phyloP scores from a whole-genome alignment of 2,329 filamentous ascomycete genomes.

The Leptographium lundbergii region DNA sequence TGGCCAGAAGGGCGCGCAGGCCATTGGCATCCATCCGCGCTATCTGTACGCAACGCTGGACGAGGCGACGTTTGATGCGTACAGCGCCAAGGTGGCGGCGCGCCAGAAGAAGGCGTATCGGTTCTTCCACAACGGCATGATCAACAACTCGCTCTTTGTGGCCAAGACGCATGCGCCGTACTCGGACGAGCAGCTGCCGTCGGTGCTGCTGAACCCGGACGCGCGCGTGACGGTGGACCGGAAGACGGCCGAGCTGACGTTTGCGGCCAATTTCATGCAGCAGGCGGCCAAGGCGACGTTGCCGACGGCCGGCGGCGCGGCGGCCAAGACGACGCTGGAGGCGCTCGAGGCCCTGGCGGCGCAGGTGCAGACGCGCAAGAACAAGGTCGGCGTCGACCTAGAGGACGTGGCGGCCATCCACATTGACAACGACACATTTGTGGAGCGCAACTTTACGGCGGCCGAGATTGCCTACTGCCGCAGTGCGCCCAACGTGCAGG shows the following conservation, averaged over 20 bases:
- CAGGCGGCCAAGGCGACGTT: conserved; percentile 40
- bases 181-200: conserved; percentile 71
- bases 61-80: conserved; percentile 65
- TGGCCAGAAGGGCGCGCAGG: conserved; percentile 96
- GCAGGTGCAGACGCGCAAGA: conserved; percentile 48
- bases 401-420: conserved; percentile 82
- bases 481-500: conserved; percentile 52
- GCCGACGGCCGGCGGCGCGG: conserved; percentile 12
- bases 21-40: conserved; percentile 90
- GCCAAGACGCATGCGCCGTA: conserved; percentile 90
- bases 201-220: conserved; percentile 87
- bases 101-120: conserved; percentile 98
- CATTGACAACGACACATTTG: conserved; percentile 84
- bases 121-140: conserved; percentile 95
- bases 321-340: conserved; percentile 52
- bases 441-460: conserved; percentile 86
- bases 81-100: conserved; percentile 78
- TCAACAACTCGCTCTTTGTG: conserved; percentile 96
- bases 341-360: conserved; percentile 68
- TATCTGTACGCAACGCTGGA: conserved; percentile 95
- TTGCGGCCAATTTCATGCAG: conserved; percentile 54
- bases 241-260: conserved; percentile 71
- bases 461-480: conserved; percentile 79
- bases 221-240: conserved; percentile 76
- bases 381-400: conserved; percentile 86